A percentile compares a stretch with the other conserved stretches of the same genome.
phyloP scores from a whole-genome alignment of 2,329 filamentous ascomycete species.

The Aspergillus sp. region DNA sequence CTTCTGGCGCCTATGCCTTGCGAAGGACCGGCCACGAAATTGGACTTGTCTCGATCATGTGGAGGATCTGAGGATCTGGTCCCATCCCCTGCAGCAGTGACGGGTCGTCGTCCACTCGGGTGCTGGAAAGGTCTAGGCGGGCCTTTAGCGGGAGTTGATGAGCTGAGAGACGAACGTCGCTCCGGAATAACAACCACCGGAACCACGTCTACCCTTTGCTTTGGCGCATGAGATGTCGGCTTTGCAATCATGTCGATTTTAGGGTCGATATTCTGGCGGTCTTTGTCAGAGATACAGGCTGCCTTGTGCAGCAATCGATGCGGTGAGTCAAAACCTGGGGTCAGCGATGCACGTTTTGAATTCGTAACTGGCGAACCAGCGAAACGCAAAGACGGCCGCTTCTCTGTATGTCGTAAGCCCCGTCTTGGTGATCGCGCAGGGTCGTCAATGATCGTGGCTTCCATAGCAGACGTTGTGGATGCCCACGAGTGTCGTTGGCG shows the following conservation, averaged over 20 bases:
- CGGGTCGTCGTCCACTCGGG: slow-evolving; percentile 19
- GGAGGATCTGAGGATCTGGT: slow-evolving; percentile 26
- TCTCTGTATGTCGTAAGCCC: slow-evolving; percentile 47
- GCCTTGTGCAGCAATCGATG: slow-evolving; percentile 46
- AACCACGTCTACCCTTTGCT: slow-evolving; percentile 32
- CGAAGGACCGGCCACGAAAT: slow-evolving; percentile 19
- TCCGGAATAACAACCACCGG: slow-evolving; percentile 43
- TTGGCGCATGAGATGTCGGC: slow-evolving; percentile 21
- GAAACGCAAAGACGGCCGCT: slow-evolving; percentile 44
- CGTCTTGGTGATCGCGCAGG: slow-evolving; percentile 36
- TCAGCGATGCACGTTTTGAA: slow-evolving; percentile 40
- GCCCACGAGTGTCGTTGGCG: slow-evolving; percentile 40
- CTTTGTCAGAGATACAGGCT: slow-evolving; percentile 41
- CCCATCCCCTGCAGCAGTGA: slow-evolving; percentile 27
- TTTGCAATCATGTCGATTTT: slow-evolving; percentile 32
- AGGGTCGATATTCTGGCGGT: slow-evolving; percentile 37
- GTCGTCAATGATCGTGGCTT: slow-evolving; percentile 48
- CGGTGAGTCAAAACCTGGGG: slow-evolving; percentile 36
- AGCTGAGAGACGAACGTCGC: slow-evolving; percentile 37
- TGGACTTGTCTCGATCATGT: slow-evolving; percentile 29
- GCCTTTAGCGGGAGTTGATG: slow-evolving; percentile 27
- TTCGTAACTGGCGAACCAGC: slow-evolving; percentile 37
- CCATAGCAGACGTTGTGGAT: slow-evolving; percentile 48
- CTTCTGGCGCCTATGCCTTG: slow-evolving; percentile 21
- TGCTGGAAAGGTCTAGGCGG: no score